phyloP scores from a whole-genome alignment of 2,329 filamentous ascomycete species.

The Microascus cirrosus region DNA sequence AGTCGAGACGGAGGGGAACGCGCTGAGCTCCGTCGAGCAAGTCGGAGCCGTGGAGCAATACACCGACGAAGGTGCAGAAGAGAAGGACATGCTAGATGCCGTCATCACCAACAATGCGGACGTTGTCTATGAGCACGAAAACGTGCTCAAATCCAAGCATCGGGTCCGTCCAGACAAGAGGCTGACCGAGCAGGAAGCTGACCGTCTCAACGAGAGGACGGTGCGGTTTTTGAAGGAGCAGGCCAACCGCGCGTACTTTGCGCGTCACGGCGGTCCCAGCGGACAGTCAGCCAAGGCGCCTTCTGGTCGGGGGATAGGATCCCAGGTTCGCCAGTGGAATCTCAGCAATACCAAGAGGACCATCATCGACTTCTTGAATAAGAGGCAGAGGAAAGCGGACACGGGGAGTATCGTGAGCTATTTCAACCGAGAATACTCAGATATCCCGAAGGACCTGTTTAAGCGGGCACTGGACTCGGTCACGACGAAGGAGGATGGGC shows the following conservation, averaged over 20 bases:
- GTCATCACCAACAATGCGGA: slow-evolving; percentile 85
- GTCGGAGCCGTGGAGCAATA: slow-evolving; percentile 57
- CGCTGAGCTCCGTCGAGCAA: slow-evolving; percentile 4
- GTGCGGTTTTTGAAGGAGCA: slow-evolving; percentile 7
- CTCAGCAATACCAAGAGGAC: not conserved
- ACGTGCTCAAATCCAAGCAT: slow-evolving; percentile 70
- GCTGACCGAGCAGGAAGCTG: slow-evolving; percentile 61
- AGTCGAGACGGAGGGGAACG: slow-evolving; percentile 1
- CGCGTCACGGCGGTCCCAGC: slow-evolving; percentile 28
- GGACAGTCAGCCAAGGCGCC: not conserved
- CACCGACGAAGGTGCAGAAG: slow-evolving; percentile 37
- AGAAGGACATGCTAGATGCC: slow-evolving; percentile 74
- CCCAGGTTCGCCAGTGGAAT: slow-evolving; percentile 1
- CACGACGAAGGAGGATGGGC: slow-evolving; percentile 56
- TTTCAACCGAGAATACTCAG: slow-evolving; percentile 8
- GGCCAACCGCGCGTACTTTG: slow-evolving; percentile 53
- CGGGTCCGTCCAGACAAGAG: slow-evolving; percentile 62
- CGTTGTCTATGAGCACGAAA: slow-evolving; percentile 86
- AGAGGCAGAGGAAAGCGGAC: slow-evolving; percentile 61
- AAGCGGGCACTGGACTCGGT: slow-evolving; percentile 69
- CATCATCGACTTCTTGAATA: slow-evolving; percentile 47
- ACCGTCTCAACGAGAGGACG: slow-evolving; percentile 8
- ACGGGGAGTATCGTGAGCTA: slow-evolving; percentile 40
- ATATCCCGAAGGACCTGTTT: slow-evolving; percentile 34
- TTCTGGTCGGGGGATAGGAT: not conserved